Evolutionary conservation across 306 rosid genomes (phyloP).

Genomic region (Trifolium dubium): DNA sequence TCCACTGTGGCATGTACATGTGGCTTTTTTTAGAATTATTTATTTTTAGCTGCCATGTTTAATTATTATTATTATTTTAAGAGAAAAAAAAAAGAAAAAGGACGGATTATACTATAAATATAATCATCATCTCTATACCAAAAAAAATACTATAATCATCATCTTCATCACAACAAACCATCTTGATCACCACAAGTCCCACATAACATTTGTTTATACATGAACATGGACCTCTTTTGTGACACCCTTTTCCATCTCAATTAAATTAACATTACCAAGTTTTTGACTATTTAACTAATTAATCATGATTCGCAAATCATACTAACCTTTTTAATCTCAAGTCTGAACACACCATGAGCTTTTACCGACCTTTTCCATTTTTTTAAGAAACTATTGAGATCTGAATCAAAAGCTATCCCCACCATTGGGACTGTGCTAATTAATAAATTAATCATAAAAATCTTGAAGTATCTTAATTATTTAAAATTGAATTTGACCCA

Average conservation of each 20-base stretch:
- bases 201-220: conserved; percentile 22
- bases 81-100: too few relatives aligned
- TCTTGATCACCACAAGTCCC: background rate
- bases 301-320: conserved; percentile 18
- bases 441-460: conserved; percentile 9
- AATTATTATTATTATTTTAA: too few relatives aligned
- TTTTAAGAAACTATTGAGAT: conserved; percentile 44
- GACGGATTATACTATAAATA: too few relatives aligned
- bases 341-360: conserved; percentile 10
- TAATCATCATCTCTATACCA: too few relatives aligned
- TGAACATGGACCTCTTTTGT: conserved; percentile 20
- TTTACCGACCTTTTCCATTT: conserved; percentile 33
- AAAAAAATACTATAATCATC: too few relatives aligned
- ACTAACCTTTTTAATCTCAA: conserved; percentile 8
- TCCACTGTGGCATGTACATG: too few relatives aligned
- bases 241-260: background rate
- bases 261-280: background rate
- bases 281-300: conserved; percentile 33
- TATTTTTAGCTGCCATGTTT: too few relatives aligned
- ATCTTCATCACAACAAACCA: too few relatives aligned
- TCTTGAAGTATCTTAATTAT: background rate
- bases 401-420: conserved; percentile 43
- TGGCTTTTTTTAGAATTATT: too few relatives aligned
- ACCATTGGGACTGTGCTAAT: background rate
- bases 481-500: conserved; percentile 11